Evolutionary conservation across 2,329 filamentous ascomycete genomes (phyloP), one percentile per base, ranked within the genome.

Genomic region (Fusarium tupiense): DNA sequence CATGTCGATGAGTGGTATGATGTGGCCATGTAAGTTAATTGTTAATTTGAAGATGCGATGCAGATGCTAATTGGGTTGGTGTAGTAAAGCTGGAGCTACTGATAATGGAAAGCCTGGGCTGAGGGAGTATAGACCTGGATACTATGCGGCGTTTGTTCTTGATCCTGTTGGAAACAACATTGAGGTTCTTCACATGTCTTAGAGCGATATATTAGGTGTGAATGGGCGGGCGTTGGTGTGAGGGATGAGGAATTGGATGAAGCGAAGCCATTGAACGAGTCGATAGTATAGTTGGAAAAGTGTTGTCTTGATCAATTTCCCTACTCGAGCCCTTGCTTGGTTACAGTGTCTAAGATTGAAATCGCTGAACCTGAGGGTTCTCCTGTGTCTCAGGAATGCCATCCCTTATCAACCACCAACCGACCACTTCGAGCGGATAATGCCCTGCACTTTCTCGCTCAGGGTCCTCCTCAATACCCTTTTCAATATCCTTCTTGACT

Each of bases 121-220:
- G 47, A 66, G 82, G 8, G 77, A 86, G 20, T 88, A 88, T 74
- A 81, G 82, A 50, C 75, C 82, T 20, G 81, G 81, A 11, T 89
- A 89, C 76, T 89, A 88, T 60, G 87, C 77, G 4, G 86, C 87
- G 2, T 89, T 86, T 79, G 81, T 88, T 11, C 76, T 83, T 46
- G 87, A 89, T 73, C 86, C 86, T 3, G 78, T 82, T 8, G 87
- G 87, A 1, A 89, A 89, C 73, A 89, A 89, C 71, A 83, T 88
- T 50, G 88, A 89, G 79, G 83, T 83, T 59, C 81, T 87, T 33
- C 74, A 79, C 49, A 22, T 78, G 54, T 61, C 69, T 41, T 66
- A 35, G 11, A 44, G 26, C 50, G 41, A 8, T 24, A 43, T 53
- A 24, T 62, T 24, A 33, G 13, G 16, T n/a, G 33, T 26, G 14